A percentile compares a stretch with the other conserved stretches of the same genome.
phyloP scores from a whole-genome alignment of 2,329 filamentous ascomycete genomes.

The Aspergillus amoenus region DNA sequence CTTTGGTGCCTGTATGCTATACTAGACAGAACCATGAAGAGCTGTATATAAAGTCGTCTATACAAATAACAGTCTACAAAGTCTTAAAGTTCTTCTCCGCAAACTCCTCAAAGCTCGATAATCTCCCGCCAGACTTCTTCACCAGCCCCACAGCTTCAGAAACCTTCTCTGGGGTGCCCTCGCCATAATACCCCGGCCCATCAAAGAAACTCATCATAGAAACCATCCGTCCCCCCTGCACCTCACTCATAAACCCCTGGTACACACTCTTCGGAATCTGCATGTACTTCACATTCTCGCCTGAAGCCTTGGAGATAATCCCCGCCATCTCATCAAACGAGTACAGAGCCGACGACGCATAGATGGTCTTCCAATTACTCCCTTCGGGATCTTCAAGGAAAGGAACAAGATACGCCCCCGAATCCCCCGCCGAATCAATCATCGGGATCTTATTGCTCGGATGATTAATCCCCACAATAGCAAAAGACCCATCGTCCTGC shows the following conservation, averaged over 20 bases:
- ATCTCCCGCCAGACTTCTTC: conserved; percentile 20
- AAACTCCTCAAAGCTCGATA: conserved; percentile 41
- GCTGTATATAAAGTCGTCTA: no score
- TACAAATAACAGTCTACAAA: neutral
- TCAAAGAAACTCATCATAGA: conserved; percentile 30
- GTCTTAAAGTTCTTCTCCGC: neutral
- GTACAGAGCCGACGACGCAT: conserved; percentile 35
- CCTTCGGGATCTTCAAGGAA: conserved; percentile 38
- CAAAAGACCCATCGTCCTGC: conserved; percentile 29
- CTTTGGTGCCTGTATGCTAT: no score
- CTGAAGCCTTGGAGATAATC: conserved; percentile 35
- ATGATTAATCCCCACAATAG: conserved; percentile 18
- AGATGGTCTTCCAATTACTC: conserved; percentile 37
- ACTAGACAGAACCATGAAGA: no score
- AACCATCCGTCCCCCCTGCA: conserved; percentile 14
- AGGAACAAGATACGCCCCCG: conserved; percentile 35
- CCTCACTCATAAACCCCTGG: conserved; percentile 18
- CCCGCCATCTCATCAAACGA: conserved; percentile 30
- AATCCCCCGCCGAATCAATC: conserved; percentile 38
- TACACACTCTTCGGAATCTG: conserved; percentile 27
- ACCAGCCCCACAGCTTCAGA: conserved; percentile 28
- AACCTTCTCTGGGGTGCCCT: conserved; percentile 30
- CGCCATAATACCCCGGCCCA: conserved; percentile 40
- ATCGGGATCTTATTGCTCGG: conserved; percentile 30
- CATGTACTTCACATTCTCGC: conserved; percentile 37